These are phyloP conservation scores for Peterozyma toletana DNA, from an alignment of 805 yeast genomes.

Conservation along the genomic window DNA sequence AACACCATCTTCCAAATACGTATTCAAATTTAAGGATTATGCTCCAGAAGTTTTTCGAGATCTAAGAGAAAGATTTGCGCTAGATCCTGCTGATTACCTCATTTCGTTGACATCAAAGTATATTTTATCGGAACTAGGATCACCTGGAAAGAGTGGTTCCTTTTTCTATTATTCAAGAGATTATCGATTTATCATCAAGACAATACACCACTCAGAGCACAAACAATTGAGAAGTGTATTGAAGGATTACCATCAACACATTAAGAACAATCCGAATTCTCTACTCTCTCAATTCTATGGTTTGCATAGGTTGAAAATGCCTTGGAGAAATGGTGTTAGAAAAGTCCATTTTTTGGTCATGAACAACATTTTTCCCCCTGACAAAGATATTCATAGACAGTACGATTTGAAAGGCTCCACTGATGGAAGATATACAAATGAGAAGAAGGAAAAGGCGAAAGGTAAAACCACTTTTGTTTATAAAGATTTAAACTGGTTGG, in stretches of 20 bases:
- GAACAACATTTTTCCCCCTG: conserved; percentile 96
- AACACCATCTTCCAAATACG: conserved; percentile 91
- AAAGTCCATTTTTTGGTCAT: conserved; percentile 91
- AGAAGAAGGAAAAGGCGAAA: conserved; percentile 21
- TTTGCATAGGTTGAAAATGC: conserved; percentile 86
- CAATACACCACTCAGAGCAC: conserved; percentile 92
- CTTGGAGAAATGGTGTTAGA: conserved; percentile 48
- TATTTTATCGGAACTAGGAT: conserved; percentile 82
- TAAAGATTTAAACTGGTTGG: conserved; percentile 88
- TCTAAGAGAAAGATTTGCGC: conserved; percentile 67
- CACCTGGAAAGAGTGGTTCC: conserved; percentile 96
- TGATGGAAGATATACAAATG: conserved; percentile 61
- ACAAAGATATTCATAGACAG: conserved; percentile 74
- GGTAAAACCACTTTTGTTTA: conserved; percentile 38
- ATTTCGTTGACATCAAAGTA: conserved; percentile 90
- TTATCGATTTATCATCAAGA: conserved; percentile 88
- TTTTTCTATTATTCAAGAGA: conserved; percentile 94
- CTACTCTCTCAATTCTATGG: conserved; percentile 95
- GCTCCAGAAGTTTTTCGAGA: conserved; percentile 92
- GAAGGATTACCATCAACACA: conserved; percentile 73
- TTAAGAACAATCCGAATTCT: conserved; percentile 79
- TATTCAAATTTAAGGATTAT: conserved; percentile 94
- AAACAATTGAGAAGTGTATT: conserved; percentile 68
- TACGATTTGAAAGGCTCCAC: conserved; percentile 94
- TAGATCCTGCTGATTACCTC: conserved; percentile 94